Conservation (phyloP, 495 filamentous ascomycete genomes). For the Neurospora sp. region DNA sequence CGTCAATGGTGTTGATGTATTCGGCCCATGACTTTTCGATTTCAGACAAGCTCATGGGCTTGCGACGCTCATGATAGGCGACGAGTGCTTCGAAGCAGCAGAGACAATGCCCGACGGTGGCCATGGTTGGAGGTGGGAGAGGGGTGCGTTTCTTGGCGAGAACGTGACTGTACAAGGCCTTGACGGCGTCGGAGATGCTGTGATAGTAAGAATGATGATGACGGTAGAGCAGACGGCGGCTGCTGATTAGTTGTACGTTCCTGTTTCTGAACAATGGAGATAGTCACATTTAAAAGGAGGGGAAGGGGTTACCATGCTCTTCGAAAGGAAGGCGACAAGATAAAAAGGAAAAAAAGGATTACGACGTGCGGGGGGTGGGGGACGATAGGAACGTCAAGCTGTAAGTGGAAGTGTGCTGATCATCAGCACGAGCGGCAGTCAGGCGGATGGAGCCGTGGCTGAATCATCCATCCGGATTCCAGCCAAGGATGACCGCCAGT, state of each 20-base stretch:
- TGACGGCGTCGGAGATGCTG: not conserved
- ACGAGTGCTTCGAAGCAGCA: slow-evolving; percentile 84
- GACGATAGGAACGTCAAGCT: not conserved
- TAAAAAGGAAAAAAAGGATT: not conserved
- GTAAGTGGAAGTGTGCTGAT: not conserved
- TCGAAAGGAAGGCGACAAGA: not conserved
- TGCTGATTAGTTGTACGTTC: not conserved
- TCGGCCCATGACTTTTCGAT: slow-evolving; percentile 65
- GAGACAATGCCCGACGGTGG: slow-evolving; percentile 70
- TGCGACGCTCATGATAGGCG: slow-evolving; percentile 35
- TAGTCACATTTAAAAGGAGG: not conserved
- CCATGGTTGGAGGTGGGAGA: slow-evolving; percentile 45
- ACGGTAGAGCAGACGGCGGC: not conserved
- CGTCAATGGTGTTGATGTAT: slow-evolving; percentile 28
- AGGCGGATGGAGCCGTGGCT: not conserved
- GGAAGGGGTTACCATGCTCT: not conserved
- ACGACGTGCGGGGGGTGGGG: not conserved
- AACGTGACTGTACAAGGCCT: not conserved
- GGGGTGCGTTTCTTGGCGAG: not conserved
- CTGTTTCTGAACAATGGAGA: not conserved
- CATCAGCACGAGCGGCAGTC: not conserved
- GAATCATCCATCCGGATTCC: not conserved
- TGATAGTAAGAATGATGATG: not conserved
- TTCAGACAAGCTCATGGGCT: slow-evolving; percentile 44
- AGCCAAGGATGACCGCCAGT: not conserved